Conservation (phyloP, 2,329 filamentous ascomycete genomes). For the Arachnomyces sp. region DNA sequence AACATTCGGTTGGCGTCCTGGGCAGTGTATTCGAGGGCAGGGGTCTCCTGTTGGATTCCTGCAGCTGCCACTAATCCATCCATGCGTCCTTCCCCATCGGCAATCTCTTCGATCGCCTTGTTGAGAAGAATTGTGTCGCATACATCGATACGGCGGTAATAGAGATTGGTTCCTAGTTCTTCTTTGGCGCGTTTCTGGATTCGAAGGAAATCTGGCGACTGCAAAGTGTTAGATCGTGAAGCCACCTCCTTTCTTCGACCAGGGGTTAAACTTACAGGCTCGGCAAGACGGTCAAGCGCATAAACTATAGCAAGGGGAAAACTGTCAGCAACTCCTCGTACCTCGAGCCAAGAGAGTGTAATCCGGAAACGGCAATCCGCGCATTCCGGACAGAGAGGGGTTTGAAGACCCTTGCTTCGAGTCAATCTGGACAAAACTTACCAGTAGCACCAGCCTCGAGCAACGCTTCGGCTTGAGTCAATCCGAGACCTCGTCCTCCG, state of each 20-base stretch:
- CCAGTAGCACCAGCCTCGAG: conserved; percentile 64
- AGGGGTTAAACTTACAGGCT: conserved; percentile 10
- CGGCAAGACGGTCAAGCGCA: conserved; percentile 25
- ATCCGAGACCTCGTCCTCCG: conserved; percentile 63
- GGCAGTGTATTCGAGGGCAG: conserved; percentile 68
- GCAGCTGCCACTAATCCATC: conserved; percentile 73
- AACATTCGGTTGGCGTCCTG: conserved; percentile 58
- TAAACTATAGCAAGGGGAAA: conserved; percentile 32
- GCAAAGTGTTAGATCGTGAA: conserved; percentile 1
- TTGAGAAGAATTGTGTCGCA: conserved; percentile 63
- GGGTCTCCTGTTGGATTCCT: conserved; percentile 69
- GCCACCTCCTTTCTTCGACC: background rate
- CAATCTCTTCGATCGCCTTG: conserved; percentile 60
- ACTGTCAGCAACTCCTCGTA: conserved; percentile 4
- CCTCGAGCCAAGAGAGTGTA: too few species aligned
- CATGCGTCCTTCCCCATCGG: conserved; percentile 60
- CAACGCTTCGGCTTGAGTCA: conserved; percentile 65
- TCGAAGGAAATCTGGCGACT: conserved; percentile 54
- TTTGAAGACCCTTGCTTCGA: too few species aligned
- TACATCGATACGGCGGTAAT: conserved; percentile 75
- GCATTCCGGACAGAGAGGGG: background rate
- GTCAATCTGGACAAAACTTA: conserved; percentile 13
- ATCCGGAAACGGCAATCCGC: background rate
- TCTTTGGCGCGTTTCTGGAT: conserved; percentile 57
- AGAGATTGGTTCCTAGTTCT: conserved; percentile 59